Base-by-base conservation (phyloP, 2,329 filamentous ascomycete genomes). In the Xylariaceae sp. region DNA sequence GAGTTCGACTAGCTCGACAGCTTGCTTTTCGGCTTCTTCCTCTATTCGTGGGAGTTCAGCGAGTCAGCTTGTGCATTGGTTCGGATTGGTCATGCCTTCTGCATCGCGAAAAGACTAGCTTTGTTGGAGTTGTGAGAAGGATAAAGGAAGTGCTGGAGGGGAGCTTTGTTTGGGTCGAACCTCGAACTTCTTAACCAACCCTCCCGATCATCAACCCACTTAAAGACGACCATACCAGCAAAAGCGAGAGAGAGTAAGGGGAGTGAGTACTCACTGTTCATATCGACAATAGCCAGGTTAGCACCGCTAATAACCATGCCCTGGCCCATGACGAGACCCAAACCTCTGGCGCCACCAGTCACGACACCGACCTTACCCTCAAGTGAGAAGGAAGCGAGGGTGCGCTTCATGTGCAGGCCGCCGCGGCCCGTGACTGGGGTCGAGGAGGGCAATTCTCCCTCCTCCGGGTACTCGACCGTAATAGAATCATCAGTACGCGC, bases 281-380 rank as follows among this genome's bases (percentile, higher is more conserved):
- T 79, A 72, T 97, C 93, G 33, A 97, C 91, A 72, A 97, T 89
- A 35, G 93, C 93, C 58, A 97, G 81, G 71, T 96, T 87, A 8
- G 91, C 89, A 46, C 93, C 93, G 48, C 89, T 94, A 47, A 91
- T 87, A 47, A 96, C 89, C 73, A 96, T 84, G 40, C 89, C 92
- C 77, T 96, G 92, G 45, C 88, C 89, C 89, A 97, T 97, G 64
- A 95, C 92, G 57, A 97, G 78, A 32, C 93, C 93, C 53, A 97
- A 75, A 6, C 93, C 93, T 68, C 92, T 82, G 21, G 93, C 93
- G 68, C 92, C 93, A 46, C 93, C 93, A 1, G 93, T 97, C 32
- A 97, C 89, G 33, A 97, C 79, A 40, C 85, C 91, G 7, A 92
- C 89, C 68, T 87, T 88, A 57, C 86, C 89, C 70, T 96, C 88